phyloP scores from a whole-genome alignment of 192 early-diverging fungal species.

The Coemansia sp. region DNA sequence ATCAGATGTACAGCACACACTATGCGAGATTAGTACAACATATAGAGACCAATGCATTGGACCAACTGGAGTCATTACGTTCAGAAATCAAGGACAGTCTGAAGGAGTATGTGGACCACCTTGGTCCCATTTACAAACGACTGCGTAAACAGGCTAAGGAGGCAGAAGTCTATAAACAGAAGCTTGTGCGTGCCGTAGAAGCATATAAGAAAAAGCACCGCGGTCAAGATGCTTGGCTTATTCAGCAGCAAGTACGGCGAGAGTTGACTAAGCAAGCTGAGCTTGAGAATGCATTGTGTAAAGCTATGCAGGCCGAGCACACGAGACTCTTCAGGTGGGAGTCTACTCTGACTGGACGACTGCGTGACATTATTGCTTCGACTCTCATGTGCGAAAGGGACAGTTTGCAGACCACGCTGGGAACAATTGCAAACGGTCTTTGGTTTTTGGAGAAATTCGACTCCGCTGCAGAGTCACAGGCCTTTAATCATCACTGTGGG shows the following conservation, averaged over 20 bases:
- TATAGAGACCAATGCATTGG: conserved; percentile 28
- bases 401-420: conserved; percentile 15
- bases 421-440: conserved; percentile 10
- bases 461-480: conserved; percentile 17
- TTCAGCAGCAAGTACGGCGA: conserved; percentile 39
- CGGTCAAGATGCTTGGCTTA: conserved; percentile 36
- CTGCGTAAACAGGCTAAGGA: conserved; percentile 46
- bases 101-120: conserved; percentile 38
- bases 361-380: conserved; percentile 27
- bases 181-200: conserved; percentile 37
- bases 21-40: conserved; percentile 21
- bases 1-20: conserved; percentile 34
- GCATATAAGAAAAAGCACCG: conserved; percentile 32
- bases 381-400: conserved; percentile 18
- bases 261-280: conserved; percentile 42
- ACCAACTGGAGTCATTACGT: conserved; percentile 26
- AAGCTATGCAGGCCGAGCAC: conserved; percentile 42
- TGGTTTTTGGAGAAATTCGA: conserved; percentile 30
- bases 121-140: conserved; percentile 36
- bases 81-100: conserved; percentile 37
- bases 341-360: conserved; percentile 19
- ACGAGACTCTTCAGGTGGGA: conserved; percentile 35
- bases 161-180: conserved; percentile 37
- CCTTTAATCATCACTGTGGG: conserved; percentile 34
- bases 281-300: conserved; percentile 36